Conservation (phyloP, 2,329 filamentous ascomycete species). For the Apiospora marii region DNA sequence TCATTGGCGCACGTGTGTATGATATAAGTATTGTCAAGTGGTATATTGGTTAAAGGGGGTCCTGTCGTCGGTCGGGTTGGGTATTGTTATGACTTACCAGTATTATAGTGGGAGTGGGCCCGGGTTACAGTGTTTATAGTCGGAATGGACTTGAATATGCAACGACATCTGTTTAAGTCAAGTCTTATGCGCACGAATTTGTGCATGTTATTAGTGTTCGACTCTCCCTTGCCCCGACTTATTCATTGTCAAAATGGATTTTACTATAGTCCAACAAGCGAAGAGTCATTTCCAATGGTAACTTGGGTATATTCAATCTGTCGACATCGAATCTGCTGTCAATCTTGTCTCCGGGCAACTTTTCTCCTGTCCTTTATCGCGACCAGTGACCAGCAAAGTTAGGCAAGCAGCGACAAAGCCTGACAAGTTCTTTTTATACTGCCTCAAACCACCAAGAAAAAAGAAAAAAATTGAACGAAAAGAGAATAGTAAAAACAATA, state of each 20-base stretch:
- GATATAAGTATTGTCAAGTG: neutral
- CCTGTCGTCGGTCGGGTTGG: neutral
- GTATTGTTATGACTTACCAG: constrained; percentile 8
- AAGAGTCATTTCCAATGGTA: neutral
- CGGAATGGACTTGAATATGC: constrained; percentile 2
- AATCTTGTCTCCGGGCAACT: neutral
- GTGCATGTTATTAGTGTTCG: neutral
- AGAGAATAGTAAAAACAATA: neutral
- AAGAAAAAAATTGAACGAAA: neutral
- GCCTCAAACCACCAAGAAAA: neutral
- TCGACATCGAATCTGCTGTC: constrained; percentile 1
- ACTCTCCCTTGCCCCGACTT: neutral
- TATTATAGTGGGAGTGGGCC: neutral
- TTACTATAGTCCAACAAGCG: neutral
- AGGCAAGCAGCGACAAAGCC: neutral
- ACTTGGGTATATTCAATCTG: constrained; percentile 18
- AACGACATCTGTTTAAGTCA: neutral
- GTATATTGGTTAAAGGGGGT: neutral
- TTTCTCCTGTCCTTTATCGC: neutral
- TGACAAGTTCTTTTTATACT: neutral
- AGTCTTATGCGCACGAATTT: neutral
- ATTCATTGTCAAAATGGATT: neutral
- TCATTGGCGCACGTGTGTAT: neutral
- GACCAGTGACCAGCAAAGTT: neutral
- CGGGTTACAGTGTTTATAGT: neutral